Conservation (phyloP, 768 basidiomycete genomes). For the Termitomyces sp. region DNA sequence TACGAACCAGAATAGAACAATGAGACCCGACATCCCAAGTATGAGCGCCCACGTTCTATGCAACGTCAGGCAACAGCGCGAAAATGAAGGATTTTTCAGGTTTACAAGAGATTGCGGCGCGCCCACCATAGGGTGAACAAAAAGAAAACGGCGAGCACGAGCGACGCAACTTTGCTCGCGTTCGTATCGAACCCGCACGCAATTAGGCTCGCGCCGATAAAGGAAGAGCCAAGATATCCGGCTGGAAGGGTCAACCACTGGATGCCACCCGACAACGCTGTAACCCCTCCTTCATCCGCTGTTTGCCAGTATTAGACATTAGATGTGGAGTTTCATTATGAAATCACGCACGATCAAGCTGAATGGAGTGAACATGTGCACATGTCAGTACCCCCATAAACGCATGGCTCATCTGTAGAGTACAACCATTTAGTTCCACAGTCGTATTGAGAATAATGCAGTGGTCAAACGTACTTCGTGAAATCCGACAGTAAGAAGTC, state of each 20-base stretch:
- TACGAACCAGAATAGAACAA: constrained; percentile 84
- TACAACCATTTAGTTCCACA: neutral
- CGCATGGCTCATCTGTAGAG: constrained; percentile 79
- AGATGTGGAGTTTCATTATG: neutral
- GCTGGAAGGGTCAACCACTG: constrained; percentile 75
- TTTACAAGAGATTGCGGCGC: constrained; percentile 68
- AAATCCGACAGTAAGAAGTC: constrained; percentile 83
- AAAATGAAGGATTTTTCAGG: constrained; percentile 5
- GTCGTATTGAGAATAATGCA: neutral
- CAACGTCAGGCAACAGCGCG: neutral
- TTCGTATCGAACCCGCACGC: constrained; percentile 87
- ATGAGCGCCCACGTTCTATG: constrained; percentile 76
- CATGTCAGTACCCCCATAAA: constrained; percentile 78
- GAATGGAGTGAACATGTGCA: constrained; percentile 81
- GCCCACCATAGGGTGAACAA: constrained; percentile 90
- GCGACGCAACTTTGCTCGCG: constrained; percentile 80
- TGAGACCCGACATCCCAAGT: constrained; percentile 73
- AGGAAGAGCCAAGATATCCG: constrained; percentile 80
- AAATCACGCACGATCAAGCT: constrained; percentile 72
- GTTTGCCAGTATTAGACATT: constrained; percentile 5
- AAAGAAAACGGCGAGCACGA: constrained; percentile 84
- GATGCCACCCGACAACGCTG: constrained; percentile 84
- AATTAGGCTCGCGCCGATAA: constrained; percentile 86
- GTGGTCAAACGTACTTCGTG: constrained; percentile 60
- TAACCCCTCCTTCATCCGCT: constrained; percentile 89